Base-by-base conservation (phyloP, 495 filamentous ascomycete genomes). In the Neurospora tetrasperma region DNA sequence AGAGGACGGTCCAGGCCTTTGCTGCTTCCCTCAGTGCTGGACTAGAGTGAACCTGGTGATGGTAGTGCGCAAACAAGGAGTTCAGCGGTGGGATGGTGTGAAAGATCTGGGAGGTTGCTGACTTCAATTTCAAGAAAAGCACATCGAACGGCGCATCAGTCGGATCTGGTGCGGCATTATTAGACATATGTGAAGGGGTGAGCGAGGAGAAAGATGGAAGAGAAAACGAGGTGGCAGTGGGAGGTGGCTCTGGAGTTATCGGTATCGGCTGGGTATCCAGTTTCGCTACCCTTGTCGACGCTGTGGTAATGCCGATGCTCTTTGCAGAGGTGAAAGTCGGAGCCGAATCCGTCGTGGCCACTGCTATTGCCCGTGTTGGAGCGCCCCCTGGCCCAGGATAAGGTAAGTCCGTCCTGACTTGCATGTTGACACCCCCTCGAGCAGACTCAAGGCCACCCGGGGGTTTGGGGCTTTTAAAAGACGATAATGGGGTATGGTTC, bases 111-210 rank as follows among this genome's bases (percentile, higher is more conserved):
- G 89, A 89, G 69, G 90, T 89, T 2, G 92, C 88, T 35, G 84
- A 83, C 20, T 86, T 86, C 12, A 96, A 84, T 46, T 89, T 88
- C 70, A 90, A 76, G 80, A 90, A 94, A 71, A 97, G 91, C 74
- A 83, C 88, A 70, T 94, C 91, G 76, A 97, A 95, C 4, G 90
- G 86, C 20, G 87, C 86, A 75, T 94, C 92, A 75, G 91, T 89
- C 59, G 90, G 88, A 23, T 85, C 86, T 69, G 91, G 89, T 69
- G 90, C 80, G 20, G 75, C 71, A 46, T 76, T 77, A 43, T 81
- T 78, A 12, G 72, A 38, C 14, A 71, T 70, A 43, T 48, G 4
- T 9, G 31, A 43, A 54, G 46, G 18, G 27, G 54, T 71, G 18
- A 40, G 27, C 3, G 54, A 66, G 27, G 54, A 66, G 31, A 66